Base-by-base conservation (phyloP, 805 yeast genomes). In the Clavispora santaluciae region DNA sequence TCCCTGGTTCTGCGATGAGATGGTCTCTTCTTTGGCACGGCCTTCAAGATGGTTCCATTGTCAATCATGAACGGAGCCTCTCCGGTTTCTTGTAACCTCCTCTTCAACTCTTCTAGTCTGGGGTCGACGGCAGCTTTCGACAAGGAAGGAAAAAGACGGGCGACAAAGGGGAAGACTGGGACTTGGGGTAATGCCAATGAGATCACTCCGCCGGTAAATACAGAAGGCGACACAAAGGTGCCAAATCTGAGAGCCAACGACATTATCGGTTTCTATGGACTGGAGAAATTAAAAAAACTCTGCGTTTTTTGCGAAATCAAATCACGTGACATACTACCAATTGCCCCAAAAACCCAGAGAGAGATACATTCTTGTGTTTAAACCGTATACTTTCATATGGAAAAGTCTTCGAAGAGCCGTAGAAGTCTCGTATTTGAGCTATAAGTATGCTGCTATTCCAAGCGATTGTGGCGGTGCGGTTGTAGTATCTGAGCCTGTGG, bases 1-100 rank as follows among this genome's bases (percentile, higher is more conserved):
- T 78, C 83, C 63, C 97, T 81, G 56, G 86, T 85, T 63, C 87
- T 86, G 67, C 79, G 79, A 60, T 88, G 87, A 6, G 98, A 88
- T 2, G 80, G 80, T 63, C 89, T 90, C 78, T 90, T 89, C 72
- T 93, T 93, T 41, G 99, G 98, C 6, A 81, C 97, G 5, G 99
- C 99, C 50, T 72, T 70, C 40, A 87, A 68, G 22, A 86, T 76
- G 46, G 60, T 55, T n/a, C 95, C 95, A 49, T 80, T 75, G 50
- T 79, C 85, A 22, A 72, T 62, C 61, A 73, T 72, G 42, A 72
- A 69, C 4, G 67, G 72, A 9, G 59, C 62, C 45, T 58, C 55
- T 30, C 51, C 48, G 38, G 52, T 55, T 25, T 62, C 61, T 44
- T 66, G 67, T 26, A 75, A 50, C 46, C 66, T 64, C 50, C 70